Conservation (phyloP, 169 alveolate species). For the Plasmodium knowlesi region DNA sequence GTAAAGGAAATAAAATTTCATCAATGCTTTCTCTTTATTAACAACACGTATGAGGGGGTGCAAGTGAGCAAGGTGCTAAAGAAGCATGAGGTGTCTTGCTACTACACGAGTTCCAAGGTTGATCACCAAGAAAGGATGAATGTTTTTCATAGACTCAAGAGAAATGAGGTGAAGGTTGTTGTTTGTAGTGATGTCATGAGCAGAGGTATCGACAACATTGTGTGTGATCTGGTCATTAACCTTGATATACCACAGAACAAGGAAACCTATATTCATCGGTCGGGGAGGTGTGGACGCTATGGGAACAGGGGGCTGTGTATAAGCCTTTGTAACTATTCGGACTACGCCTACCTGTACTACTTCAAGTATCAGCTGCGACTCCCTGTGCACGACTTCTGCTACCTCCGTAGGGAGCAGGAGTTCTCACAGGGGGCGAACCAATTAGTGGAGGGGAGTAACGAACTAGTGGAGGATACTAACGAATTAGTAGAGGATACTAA, state of each 20-base stretch:
- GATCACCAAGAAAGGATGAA: constrained; percentile 77
- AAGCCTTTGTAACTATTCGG: constrained; percentile 78
- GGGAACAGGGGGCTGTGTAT: constrained; percentile 89
- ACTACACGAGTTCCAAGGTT: constrained; percentile 78
- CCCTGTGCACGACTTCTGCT: constrained; percentile 28
- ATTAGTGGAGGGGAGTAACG: background rate
- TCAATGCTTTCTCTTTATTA: constrained; percentile 49
- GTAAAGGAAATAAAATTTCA: constrained; percentile 30
- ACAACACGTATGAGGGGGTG: constrained; percentile 57
- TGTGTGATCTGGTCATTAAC: constrained; percentile 90
- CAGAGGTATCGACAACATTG: constrained; percentile 91
- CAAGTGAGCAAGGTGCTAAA: constrained; percentile 72
- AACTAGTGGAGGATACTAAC: background rate
- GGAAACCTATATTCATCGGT: constrained; percentile 91
- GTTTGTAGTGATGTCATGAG: constrained; percentile 93
- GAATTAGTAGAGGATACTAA: background rate
- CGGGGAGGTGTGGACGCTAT: constrained; percentile 91
- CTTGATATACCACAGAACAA: constrained; percentile 89
- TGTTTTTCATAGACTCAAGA: constrained; percentile 26
- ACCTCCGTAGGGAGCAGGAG: background rate
- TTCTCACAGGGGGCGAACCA: background rate
- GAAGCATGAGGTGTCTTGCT: constrained; percentile 72
- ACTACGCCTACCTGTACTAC: constrained; percentile 43
- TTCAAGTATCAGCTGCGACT: constrained; percentile 34
- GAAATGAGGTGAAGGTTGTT: constrained; percentile 80